phyloP scores from a whole-genome alignment of 768 basidiomycete species.

The Pholiota microspora region DNA sequence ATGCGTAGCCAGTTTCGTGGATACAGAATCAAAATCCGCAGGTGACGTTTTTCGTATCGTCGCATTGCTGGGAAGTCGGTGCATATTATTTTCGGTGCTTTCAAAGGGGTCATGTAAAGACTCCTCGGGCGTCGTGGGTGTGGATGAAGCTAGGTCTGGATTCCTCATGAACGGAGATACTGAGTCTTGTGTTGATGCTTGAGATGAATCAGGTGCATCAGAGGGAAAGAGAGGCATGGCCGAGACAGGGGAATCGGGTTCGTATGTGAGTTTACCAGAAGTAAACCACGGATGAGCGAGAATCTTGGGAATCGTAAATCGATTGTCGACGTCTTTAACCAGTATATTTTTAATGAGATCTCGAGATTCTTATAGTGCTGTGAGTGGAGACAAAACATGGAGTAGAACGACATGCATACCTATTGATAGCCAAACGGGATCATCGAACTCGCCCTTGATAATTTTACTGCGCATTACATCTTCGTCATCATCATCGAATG shows the following conservation, averaged over 20 bases:
- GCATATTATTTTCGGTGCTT: constrained; percentile 32
- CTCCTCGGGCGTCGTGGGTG: constrained; percentile 60
- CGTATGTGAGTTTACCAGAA: constrained; percentile 31
- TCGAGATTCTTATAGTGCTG: constrained; percentile 63
- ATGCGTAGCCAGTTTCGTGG: constrained; percentile 33
- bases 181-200: constrained; percentile 54
- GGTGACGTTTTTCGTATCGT: constrained; percentile 51
- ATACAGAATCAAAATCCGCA: constrained; percentile 34
- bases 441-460: constrained; percentile 82
- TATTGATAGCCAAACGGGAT: constrained; percentile 87
- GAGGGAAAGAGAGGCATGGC: constrained; percentile 26
- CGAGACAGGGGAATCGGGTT: constrained; percentile 28
- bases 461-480: constrained; percentile 80
- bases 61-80: constrained; percentile 53
- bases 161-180: constrained; percentile 41
- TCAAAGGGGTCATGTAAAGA: constrained; percentile 43
- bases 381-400: not conserved
- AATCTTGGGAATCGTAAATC: constrained; percentile 81
- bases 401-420: too few species aligned
- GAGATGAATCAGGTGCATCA: constrained; percentile 43
- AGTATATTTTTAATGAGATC: constrained; percentile 79
- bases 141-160: constrained; percentile 39
- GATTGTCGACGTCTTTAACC: constrained; percentile 70
- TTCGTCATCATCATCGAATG: constrained; percentile 91
- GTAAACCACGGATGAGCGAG: constrained; percentile 87